Conservation (phyloP, 148 eudicot genomes). For the Suaeda aralocaspica region DNA sequence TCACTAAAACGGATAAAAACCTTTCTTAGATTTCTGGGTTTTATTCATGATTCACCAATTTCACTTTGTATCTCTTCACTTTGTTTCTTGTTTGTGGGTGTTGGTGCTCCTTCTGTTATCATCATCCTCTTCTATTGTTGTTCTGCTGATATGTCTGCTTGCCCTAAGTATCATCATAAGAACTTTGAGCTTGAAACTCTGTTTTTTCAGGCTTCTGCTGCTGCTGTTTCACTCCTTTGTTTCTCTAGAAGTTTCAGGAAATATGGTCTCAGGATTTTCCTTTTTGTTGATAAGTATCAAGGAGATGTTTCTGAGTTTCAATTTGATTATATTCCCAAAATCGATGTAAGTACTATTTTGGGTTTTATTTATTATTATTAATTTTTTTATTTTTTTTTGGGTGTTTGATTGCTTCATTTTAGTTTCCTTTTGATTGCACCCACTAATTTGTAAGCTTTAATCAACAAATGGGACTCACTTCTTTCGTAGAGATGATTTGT, state of each 20-base stretch:
- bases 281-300: constrained; percentile 58
- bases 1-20: constrained; percentile 33
- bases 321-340: constrained; percentile 19
- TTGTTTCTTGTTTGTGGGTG: constrained; percentile 42
- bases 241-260: constrained; percentile 58
- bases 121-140: constrained; percentile 42
- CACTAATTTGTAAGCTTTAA: too few relatives aligned
- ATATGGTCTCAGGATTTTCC: constrained; percentile 62
- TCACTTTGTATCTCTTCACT: constrained; percentile 41
- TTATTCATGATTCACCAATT: constrained; percentile 38
- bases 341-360: constrained; percentile 23
- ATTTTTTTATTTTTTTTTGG: not conserved
- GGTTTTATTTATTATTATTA: not conserved
- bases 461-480: too few relatives aligned
- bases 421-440: not conserved
- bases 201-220: constrained; percentile 47
- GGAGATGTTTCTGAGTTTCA: constrained; percentile 45
- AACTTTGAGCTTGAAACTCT: constrained; percentile 58
- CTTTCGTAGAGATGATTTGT: too few relatives aligned
- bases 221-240: constrained; percentile 57
- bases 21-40: constrained; percentile 50
- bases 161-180: constrained; percentile 43
- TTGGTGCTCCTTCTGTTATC: constrained; percentile 40
- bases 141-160: constrained; percentile 22
- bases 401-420: not conserved